A percentile compares a stretch with the other conserved stretches of the same genome.
Evolutionary conservation across 306 rosid genomes (phyloP).

Genomic region (Coriaria nepalensis): DNA sequence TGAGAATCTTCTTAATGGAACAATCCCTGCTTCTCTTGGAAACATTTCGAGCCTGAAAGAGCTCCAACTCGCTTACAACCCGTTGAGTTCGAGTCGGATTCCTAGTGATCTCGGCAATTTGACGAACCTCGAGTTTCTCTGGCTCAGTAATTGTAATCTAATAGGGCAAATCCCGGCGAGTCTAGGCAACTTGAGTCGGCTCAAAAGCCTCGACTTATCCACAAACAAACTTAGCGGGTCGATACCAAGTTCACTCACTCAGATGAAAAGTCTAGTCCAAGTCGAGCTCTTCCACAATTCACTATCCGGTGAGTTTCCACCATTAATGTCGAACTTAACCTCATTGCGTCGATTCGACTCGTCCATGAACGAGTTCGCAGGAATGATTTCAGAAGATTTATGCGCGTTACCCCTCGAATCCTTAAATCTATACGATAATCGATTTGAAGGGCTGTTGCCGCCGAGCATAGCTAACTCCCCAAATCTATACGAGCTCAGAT

Average conservation of each 20-base stretch:
- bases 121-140: constrained; percentile 31
- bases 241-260: constrained; percentile 27
- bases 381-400: constrained; percentile 45
- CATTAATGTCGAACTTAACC: constrained; percentile 26
- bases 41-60: constrained; percentile 31
- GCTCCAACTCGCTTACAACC: constrained; percentile 46
- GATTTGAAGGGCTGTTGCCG: constrained; percentile 44
- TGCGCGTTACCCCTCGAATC: constrained; percentile 40
- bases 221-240: constrained; percentile 32
- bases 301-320: constrained; percentile 57
- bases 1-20: constrained; percentile 33
- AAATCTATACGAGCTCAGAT: constrained; percentile 31
- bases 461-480: constrained; percentile 28
- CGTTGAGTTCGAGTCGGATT: constrained; percentile 18
- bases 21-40: constrained; percentile 31
- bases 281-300: constrained; percentile 44
- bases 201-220: constrained; percentile 47
- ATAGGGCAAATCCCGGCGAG: constrained; percentile 42
- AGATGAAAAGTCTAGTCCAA: constrained; percentile 30
- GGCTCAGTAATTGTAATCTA: constrained; percentile 34
- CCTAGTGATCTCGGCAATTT: constrained; percentile 47
- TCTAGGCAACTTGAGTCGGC: constrained; percentile 19
- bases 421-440: constrained; percentile 28
- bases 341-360: constrained; percentile 37
- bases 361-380: constrained; percentile 42